A percentile compares a stretch with the other conserved stretches of the same genome.
Conservation (phyloP, 257 asterid species). For the Eucommia ulmoides region DNA sequence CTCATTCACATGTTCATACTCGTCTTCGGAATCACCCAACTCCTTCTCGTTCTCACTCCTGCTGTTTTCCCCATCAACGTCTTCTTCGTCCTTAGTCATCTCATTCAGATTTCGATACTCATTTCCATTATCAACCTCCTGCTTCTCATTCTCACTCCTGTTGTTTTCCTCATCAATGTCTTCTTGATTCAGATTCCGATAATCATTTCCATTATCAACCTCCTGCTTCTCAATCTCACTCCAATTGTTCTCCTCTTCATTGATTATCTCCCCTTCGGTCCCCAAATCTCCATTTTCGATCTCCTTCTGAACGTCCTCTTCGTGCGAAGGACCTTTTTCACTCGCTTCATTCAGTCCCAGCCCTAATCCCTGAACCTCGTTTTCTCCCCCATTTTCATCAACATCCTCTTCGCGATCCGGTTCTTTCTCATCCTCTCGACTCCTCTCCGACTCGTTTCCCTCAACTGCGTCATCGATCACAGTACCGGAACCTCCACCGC, state of each 20-base stretch:
- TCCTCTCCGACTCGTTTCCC: not conserved
- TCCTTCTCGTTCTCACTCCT: constrained; percentile 4
- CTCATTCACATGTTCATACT: constrained; percentile 13
- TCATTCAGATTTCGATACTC: not conserved
- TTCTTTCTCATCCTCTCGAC: not conserved
- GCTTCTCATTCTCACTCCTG: not conserved
- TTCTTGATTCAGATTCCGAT: not conserved
- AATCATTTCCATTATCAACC: not conserved
- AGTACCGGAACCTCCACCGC: not conserved
- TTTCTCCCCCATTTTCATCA: not conserved
- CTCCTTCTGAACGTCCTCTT: not conserved
- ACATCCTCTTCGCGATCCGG: no score
- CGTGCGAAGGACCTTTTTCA: no score
- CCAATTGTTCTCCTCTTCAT: not conserved
- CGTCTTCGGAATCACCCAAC: constrained; percentile 8
- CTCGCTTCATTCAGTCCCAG: not conserved
- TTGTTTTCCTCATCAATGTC: not conserved
- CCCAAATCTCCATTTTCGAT: not conserved
- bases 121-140: not conserved
- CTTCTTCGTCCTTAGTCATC: not conserved
- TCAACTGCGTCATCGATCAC: not conserved
- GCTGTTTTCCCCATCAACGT: no score
- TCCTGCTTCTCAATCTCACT: no score
- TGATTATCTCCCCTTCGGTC: not conserved
- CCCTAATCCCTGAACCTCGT: not conserved